A percentile compares a stretch with the other conserved stretches of the same genome.
These are phyloP conservation scores for Cercospora sp. DNA, from an alignment of 2,329 filamentous ascomycete genomes.

Conservation along the genomic window DNA sequence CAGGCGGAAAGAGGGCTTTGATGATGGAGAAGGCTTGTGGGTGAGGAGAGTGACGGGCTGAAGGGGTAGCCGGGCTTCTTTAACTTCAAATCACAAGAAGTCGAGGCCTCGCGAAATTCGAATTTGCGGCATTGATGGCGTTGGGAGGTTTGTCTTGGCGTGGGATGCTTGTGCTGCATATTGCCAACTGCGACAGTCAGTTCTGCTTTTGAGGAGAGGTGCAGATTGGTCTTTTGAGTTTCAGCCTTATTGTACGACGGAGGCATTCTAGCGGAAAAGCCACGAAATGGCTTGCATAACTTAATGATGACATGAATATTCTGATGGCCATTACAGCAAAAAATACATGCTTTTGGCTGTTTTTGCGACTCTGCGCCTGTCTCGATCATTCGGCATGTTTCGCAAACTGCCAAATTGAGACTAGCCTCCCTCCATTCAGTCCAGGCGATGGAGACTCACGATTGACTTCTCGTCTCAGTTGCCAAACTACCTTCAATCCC, in stretches of 20 bases:
- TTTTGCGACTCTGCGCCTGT: not conserved
- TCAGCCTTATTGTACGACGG: not conserved
- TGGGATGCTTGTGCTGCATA: not conserved
- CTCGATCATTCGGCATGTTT: not conserved
- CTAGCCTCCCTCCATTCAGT: not conserved
- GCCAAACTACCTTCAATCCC: not conserved
- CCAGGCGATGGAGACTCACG: not conserved
- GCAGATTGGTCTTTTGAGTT: not conserved
- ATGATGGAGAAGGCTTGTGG: constrained; percentile 70
- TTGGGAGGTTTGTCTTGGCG: not conserved
- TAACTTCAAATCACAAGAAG: not conserved
- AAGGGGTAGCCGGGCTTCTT: not conserved
- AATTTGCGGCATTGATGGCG: not conserved
- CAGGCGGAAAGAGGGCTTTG: constrained; percentile 61
- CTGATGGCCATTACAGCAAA: not conserved
- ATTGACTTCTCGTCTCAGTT: not conserved
- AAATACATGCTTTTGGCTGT: too few species aligned
- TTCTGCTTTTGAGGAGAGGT: not conserved
- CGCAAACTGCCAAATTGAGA: not conserved
- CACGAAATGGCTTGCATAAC: not conserved
- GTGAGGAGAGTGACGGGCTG: constrained; percentile 71
- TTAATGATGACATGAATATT: not conserved
- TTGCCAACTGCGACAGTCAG: not conserved
- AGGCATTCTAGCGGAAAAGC: not conserved
- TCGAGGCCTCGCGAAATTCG: not conserved